Conservation (phyloP, 2,329 filamentous ascomycete genomes). For the Tolypocladium paradoxum region DNA sequence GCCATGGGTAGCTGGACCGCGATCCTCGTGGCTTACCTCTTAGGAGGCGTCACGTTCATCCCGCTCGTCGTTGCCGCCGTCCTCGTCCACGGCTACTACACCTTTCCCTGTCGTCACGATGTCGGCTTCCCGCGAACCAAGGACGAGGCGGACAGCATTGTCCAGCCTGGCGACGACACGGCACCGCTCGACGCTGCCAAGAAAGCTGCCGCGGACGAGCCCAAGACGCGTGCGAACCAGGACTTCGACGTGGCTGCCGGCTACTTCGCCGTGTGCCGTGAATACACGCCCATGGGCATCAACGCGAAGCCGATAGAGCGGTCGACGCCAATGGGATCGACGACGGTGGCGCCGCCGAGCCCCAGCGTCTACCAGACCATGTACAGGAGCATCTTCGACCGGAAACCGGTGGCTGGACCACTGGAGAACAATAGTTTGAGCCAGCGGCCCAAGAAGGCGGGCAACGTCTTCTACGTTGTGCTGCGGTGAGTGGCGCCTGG, state of each 20-base stretch:
- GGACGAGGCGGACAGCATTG: constrained; percentile 28
- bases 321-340: constrained; percentile 65
- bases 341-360: constrained; percentile 66
- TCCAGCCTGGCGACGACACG: constrained; percentile 54
- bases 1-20: constrained; percentile 40
- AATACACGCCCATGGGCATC: constrained; percentile 84
- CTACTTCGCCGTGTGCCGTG: constrained; percentile 90
- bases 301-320: constrained; percentile 89
- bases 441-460: constrained; percentile 51
- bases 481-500: constrained; percentile 49
- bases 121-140: constrained; percentile 12
- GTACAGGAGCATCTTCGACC: constrained; percentile 92
- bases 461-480: constrained; percentile 90
- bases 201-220: constrained; percentile 46
- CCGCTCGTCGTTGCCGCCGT: constrained; percentile 56
- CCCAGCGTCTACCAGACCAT: constrained; percentile 96
- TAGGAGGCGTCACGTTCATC: constrained; percentile 82
- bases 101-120: constrained; percentile 46
- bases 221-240: constrained; percentile 41
- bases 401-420: constrained; percentile 44
- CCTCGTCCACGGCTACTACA: constrained; percentile 57
- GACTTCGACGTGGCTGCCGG: constrained; percentile 75
- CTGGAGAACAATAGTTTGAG: constrained; percentile 37
- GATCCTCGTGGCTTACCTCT: constrained; percentile 66
- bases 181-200: constrained; percentile 51